Evolutionary conservation across 129 eudicot species (phyloP), one percentile per base, ranked within the genome.

Genomic region (Flaveria robusta): DNA sequence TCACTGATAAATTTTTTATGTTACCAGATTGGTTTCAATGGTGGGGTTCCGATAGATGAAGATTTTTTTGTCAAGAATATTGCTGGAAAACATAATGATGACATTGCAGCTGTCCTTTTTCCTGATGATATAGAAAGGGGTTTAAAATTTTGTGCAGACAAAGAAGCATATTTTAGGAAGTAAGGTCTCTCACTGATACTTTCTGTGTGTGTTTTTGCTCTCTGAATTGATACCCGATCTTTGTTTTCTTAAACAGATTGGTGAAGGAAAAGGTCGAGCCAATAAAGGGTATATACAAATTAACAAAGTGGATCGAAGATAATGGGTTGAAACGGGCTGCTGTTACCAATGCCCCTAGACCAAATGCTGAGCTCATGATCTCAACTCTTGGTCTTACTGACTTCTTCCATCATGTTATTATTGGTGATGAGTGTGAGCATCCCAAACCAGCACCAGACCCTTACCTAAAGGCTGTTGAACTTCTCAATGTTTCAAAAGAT

Each of bases 391-490:
- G 98, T 51, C 91, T 93, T n/a, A 81, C 98, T 45, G 98, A 93
- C 63, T 93, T 93, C 86, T 93, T 93, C 69, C 87, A 90, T 7
- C 85, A 77, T 51, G 84, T 93, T 63, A 62, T 93, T 46, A 46
- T 93, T 67, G 98, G 98, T 69, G 89, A 80, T 70, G 98, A 93
- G 23, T 93, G 98, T 84, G 96, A 88, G 63, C 92, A 83, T 50
- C 86, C 98, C 34, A 93, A 93, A 81, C 98, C 98, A 70, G 86
- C 82, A 81, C 98, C 98, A 1, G 98, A 87, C 45, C 97, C 98
- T 27, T 93, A 93, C 72, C 75, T 93, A 54, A 93, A 93, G 79
- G 98, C 97, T 49, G 84, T 93, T 47, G 91, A 90, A 78, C 72
- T 72, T 12, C 90, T 93, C 81, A 87, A 89, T 41, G 98, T 91